Percentiles rank a stretch among this genome's conserved stretches.
These are phyloP conservation scores for Ustilago loliicola DNA, from an alignment of 1,284 basidiomycete species.

Conservation along the genomic window DNA sequence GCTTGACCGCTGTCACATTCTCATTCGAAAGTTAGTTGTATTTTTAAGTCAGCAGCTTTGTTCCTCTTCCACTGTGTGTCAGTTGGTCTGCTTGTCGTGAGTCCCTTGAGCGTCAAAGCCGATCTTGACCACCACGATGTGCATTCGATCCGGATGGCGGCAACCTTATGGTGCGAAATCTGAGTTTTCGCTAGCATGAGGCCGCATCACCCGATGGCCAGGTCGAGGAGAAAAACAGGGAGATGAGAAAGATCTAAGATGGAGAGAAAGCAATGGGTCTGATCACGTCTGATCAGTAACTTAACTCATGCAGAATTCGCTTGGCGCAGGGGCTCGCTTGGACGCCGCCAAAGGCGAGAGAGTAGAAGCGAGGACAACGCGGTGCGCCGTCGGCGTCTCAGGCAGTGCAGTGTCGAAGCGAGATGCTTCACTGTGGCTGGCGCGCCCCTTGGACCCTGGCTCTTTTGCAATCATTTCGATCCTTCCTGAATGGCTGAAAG, in stretches of 20 bases:
- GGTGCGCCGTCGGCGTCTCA: constrained; percentile 3
- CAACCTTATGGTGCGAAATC: background rate
- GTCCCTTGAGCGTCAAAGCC: background rate
- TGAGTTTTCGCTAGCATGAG: background rate
- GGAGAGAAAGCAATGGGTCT: background rate
- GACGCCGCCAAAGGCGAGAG: background rate
- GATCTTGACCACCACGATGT: too few relatives aligned
- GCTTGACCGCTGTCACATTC: background rate
- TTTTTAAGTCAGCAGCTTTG: constrained; percentile 8
- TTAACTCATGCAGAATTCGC: background rate
- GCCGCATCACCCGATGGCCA: background rate
- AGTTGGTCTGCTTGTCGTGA: background rate
- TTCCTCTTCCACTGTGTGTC: background rate
- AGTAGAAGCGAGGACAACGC: constrained; percentile 2
- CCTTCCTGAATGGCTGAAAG: background rate
- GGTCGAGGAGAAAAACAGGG: background rate
- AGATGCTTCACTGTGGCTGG: background rate
- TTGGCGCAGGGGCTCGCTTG: constrained; percentile 9
- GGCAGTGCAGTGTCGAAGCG: background rate
- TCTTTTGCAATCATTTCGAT: background rate
- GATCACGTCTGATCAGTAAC: background rate
- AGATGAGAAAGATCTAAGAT: background rate
- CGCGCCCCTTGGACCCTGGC: background rate
- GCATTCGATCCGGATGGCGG: background rate
- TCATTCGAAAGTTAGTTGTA: background rate